These are phyloP conservation scores for Vicia sativa DNA, from an alignment of 306 rosid genomes.

Conservation along the genomic window DNA sequence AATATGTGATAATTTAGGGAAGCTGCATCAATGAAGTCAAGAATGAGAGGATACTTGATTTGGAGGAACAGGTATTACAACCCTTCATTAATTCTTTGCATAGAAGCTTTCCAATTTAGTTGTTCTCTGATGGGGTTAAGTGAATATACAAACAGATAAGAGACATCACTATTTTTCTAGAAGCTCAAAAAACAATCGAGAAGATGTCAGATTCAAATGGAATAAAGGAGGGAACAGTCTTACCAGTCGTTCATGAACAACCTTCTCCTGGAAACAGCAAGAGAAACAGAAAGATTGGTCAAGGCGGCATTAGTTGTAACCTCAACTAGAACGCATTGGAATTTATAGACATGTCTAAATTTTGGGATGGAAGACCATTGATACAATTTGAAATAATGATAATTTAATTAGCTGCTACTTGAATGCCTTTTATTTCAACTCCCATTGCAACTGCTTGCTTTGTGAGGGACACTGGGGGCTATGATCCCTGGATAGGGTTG, in stretches of 20 bases:
- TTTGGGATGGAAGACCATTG: neutral
- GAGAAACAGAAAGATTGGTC: slow-evolving; percentile 66
- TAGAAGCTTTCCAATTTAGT: slow-evolving; percentile 28
- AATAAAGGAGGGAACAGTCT: slow-evolving; percentile 77
- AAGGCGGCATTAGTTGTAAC: slow-evolving; percentile 57
- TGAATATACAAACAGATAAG: slow-evolving; percentile 67
- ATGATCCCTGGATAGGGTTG: too few species aligned
- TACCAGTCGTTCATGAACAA: slow-evolving; percentile 72
- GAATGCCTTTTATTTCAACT: neutral
- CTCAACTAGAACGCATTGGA: slow-evolving; percentile 1
- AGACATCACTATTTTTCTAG: slow-evolving; percentile 72
- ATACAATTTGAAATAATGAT: neutral
- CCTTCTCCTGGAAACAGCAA: slow-evolving; percentile 57
- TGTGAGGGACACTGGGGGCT: neutral
- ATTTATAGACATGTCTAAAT: slow-evolving; percentile 5
- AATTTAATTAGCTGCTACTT: neutral
- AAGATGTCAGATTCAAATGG: slow-evolving; percentile 68
- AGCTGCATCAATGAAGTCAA: too few species aligned
- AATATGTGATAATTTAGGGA: too few species aligned
- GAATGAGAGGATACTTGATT: too few species aligned
- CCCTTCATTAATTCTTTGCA: slow-evolving; percentile 39
- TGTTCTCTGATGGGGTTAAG: slow-evolving; percentile 49
- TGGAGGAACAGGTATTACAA: too few species aligned
- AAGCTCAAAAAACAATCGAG: slow-evolving; percentile 76
- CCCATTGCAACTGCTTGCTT: slow-evolving; percentile 4